Base-by-base conservation (phyloP, 495 filamentous ascomycete genomes). In the Penicillium angulare region DNA sequence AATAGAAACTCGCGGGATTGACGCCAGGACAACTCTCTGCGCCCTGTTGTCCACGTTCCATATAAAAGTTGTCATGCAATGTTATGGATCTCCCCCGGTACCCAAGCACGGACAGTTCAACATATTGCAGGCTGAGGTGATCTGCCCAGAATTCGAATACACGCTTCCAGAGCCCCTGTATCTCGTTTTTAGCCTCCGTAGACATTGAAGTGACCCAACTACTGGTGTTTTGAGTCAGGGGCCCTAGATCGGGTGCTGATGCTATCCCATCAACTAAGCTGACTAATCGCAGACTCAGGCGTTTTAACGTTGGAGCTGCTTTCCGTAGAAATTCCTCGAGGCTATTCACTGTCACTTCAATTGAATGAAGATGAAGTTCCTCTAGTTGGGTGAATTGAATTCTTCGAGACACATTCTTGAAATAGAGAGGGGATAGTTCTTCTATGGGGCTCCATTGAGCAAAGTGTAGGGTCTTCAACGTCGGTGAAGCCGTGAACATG, bases 311-410 rank as follows among this genome's bases (percentile, higher is more conserved):
- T 38, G 33, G 45, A 7, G 45, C 45, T 48, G 45, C 45, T 20
- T 32, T 48, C n/a, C 12, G 32, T 3, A 48, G 31, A 48, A 48
- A 48, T 15, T 13, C 20, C 9, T 39, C 13, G n/a, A 48, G 21
- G 13, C 10, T 48, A 24, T 38, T 5, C 22, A 48, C 45, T 29
- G 32, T 48, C 20, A 48, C 33, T 22, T 48, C 45, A 13, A 48
- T 38, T 5, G 45, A 48, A 26, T 48, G 45, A 39, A 48, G 45
- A 39, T 48, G 6, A 39, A 48, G 45, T 38, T 48, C 34, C 32
- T 38, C 32, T 48, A 48, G 33, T n/a, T 39, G 33, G 20, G 45
- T 26, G 24, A 48, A 48, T 24, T 38, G 45, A 12, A 48, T 27
- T 27, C 13, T 48, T 22, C 39, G 45, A 8, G 45, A 23, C 33